Conservation (phyloP, 164 flowering plant genomes). For the Magnolia kwangsiensis region DNA sequence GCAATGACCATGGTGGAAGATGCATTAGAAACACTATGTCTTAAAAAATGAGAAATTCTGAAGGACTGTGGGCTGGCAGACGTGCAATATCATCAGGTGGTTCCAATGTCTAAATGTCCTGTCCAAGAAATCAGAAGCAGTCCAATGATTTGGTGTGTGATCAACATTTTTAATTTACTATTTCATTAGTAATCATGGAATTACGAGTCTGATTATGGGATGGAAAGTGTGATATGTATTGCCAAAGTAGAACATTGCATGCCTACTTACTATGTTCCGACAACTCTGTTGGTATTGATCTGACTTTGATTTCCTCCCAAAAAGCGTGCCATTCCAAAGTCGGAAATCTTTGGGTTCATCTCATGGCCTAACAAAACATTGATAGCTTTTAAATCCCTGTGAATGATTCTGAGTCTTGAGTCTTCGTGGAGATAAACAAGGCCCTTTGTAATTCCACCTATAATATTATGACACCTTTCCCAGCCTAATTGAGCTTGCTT, state of each 20-base stretch:
- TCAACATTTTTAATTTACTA: no score
- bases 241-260: no score
- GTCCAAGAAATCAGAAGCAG: no score
- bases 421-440: slow-evolving; percentile 57
- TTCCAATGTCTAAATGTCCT: no score
- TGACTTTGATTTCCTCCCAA: slow-evolving; percentile 23
- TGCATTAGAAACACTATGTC: neutral
- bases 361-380: slow-evolving; percentile 44
- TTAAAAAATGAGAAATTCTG: no score
- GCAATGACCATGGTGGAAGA: neutral
- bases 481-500: slow-evolving; percentile 14
- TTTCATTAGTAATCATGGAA: no score
- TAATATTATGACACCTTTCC: slow-evolving; percentile 19
- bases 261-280: slow-evolving; percentile 35
- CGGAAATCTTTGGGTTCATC: slow-evolving; percentile 42
- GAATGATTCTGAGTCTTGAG: slow-evolving; percentile 43
- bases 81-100: no score
- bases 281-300: slow-evolving; percentile 20
- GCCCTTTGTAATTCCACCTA: slow-evolving; percentile 45
- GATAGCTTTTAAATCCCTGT: slow-evolving; percentile 54
- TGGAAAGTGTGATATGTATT: no score
- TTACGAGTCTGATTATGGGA: no score
- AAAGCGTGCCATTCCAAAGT: slow-evolving; percentile 46
- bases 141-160: no score
- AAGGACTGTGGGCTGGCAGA: neutral